phyloP scores from a whole-genome alignment of 2,329 filamentous ascomycete species.

The Xylariaceae sp. region DNA sequence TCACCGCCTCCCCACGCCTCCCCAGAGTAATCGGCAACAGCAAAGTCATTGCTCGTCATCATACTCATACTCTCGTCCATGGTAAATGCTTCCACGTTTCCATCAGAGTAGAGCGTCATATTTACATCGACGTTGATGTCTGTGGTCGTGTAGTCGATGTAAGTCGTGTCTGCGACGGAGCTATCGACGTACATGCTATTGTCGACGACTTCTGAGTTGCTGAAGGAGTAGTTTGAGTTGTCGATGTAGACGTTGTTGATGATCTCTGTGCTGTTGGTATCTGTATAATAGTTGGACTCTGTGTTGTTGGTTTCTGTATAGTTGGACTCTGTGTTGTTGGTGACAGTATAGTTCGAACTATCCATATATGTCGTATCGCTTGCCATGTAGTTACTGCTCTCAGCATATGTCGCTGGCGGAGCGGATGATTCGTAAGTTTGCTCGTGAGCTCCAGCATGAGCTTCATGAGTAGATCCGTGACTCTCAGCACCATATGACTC shows the following conservation, averaged over 20 bases:
- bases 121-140: neutral
- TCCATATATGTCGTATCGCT: conserved; percentile 9
- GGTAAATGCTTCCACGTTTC: conserved; percentile 3
- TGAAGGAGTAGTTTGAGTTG: conserved; percentile 4
- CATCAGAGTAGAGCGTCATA: conserved; percentile 6
- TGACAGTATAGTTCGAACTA: conserved; percentile 7
- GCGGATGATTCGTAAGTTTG: conserved; percentile 2
- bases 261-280: conserved; percentile 12
- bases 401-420: neutral
- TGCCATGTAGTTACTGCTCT: conserved; percentile 6
- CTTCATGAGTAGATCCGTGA: conserved; percentile 5
- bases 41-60: conserved; percentile 16
- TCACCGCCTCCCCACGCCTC: conserved; percentile 22
- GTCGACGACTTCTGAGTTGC: conserved; percentile 6
- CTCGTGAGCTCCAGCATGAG: neutral
- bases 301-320: too few relatives aligned
- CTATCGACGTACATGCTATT: conserved; percentile 11
- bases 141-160: neutral
- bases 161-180: neutral
- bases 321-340: conserved; percentile 10
- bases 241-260: conserved; percentile 15
- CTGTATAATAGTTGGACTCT: neutral
- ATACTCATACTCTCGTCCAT: conserved; percentile 20
- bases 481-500: conserved; percentile 3
- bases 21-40: conserved; percentile 26